Base-by-base conservation (phyloP, 805 yeast species). In the Cyberlindnera nakhonratchasimensis region DNA sequence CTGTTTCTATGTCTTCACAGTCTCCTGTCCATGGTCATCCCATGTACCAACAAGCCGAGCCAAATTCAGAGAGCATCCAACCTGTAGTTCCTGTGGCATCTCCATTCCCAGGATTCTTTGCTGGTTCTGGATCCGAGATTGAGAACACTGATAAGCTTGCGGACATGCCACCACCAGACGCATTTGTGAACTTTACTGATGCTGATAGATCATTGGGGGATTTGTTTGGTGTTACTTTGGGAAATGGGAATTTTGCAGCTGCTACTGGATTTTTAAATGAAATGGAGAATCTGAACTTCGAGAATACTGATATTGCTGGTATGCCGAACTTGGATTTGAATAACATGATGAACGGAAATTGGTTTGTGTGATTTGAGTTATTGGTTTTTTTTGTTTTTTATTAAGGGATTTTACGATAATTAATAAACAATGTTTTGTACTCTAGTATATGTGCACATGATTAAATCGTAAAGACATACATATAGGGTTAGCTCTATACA, bases 341-440 rank as follows among this genome's bases (percentile, higher is more conserved):
- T 19, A 37, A 30, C 11, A 36, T 55, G 54, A 42, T 55, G 47
- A 40, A 43, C 11, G 53, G 51, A 3, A 49, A 46, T n/a, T 57
- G 61, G 61, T 55, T 55, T 33, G 47, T 35, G 34, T 53, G 38
- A 31, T 10, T 5, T 5, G 25, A 6, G 16, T 17, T 16, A 13
- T 28, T 19, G 6, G 6, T 23, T 9, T 32, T 32, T 6, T 32
- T 5, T 32, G 22, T 30, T 30, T n/a, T n/a, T n/a, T n/a, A n/a
- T n/a, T n/a, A n/a, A n/a, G n/a, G n/a, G n/a, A n/a, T n/a, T n/a
- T n/a, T n/a, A n/a, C n/a, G n/a, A n/a, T n/a, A n/a, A n/a, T n/a
- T n/a, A n/a, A n/a, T n/a, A n/a, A n/a, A n/a, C n/a, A n/a, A n/a
- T n/a, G n/a, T n/a, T 29, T 28, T 28, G 9, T 9, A 28, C 14